Evolutionary conservation across 2,329 filamentous ascomycete genomes (phyloP).

Genomic region (Raffaelea ambrosiae): DNA sequence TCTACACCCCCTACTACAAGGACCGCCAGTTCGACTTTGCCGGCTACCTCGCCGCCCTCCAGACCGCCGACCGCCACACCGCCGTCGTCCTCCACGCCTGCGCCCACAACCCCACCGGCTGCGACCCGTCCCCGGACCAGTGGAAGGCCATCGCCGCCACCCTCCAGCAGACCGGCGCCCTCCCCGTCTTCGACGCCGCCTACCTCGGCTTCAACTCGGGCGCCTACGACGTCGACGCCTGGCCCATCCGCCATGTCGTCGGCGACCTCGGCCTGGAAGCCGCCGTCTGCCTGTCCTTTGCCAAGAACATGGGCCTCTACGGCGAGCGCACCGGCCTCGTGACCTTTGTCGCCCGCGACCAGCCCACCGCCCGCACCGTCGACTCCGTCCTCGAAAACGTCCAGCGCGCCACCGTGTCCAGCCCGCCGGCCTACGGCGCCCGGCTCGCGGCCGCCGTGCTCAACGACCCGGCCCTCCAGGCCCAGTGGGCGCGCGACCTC

Average conservation of each 20-base stretch:
- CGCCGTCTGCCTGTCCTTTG: slow-evolving; percentile 83
- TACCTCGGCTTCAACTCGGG: slow-evolving; percentile 98
- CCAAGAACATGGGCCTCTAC: slow-evolving; percentile 96
- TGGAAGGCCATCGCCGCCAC: slow-evolving; percentile 83
- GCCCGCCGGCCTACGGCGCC: slow-evolving; percentile 88
- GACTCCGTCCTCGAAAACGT: slow-evolving; percentile 88
- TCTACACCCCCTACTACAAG: slow-evolving; percentile 23
- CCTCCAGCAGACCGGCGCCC: slow-evolving; percentile 64
- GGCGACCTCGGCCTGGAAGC: slow-evolving; percentile 76
- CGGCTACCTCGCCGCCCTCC: slow-evolving; percentile 62
- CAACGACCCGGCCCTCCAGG: slow-evolving; percentile 70
- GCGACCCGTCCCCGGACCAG: slow-evolving; percentile 87
- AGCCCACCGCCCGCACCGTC: slow-evolving; percentile 56
- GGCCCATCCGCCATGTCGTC: slow-evolving; percentile 85
- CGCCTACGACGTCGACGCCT: slow-evolving; percentile 73
- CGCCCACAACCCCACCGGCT: slow-evolving; percentile 95
- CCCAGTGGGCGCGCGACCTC: slow-evolving; percentile 86
- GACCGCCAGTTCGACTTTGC: slow-evolving; percentile 56
- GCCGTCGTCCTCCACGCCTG: slow-evolving; percentile 81
- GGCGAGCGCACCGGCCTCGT: slow-evolving; percentile 93
- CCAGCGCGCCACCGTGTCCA: slow-evolving; percentile 93
- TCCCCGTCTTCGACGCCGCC: slow-evolving; percentile 96
- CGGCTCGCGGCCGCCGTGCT: slow-evolving; percentile 76
- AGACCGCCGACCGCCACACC: background rate
- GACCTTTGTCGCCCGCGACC: slow-evolving; percentile 62